Base-by-base conservation (phyloP, 192 early-diverging fungal species). In the Mortierella hygrophila region DNA sequence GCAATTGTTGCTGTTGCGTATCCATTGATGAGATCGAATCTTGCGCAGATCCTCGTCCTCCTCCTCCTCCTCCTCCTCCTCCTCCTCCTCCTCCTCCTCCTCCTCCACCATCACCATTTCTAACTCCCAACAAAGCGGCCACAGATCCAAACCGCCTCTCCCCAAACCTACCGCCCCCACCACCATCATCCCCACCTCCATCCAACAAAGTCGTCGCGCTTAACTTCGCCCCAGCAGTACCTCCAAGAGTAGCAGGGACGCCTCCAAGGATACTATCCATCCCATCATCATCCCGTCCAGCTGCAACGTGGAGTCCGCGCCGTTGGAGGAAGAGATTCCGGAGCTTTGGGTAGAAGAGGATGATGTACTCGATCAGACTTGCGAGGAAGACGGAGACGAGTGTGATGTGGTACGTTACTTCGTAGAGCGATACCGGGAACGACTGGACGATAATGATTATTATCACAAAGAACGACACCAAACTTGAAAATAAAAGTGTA, bases 271-370 rank as follows among this genome's bases (percentile, higher is more conserved):
- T 60, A 37, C 52, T 76, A 20, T 76, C 74, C 74, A 79, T 73
- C 8, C 52, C 20, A 47, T 70, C 47, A 7, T 47, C 78, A 2
- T 76, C 83, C 6, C 78, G 73, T 21, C 78, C 83, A 6, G 83
- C 83, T 18, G 78, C 29, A 35, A 85, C 83, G 44, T 85, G 73
- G 2, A 85, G 46, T 1, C 83, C 83, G 1, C 57, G 77, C 26
- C 76, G 79, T 42, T 85, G 78, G 15, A 85, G 70, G 47, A 60
- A 79, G 16, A 84, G 73, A 54, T 84, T 84, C 13, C 57, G 71
- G 7, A 84, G 52, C 26, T 84, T 84, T 20, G 82, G 77, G 42
- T 54, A 74, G 72, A 84, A 84, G 4, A 84, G 73, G 6, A 79
- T 79, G 68, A 68, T 20, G n/a, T 79, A 84, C 54, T 78, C 77